Base-by-base conservation (phyloP, 192 early-diverging fungal genomes). In the Dispira simplex region DNA sequence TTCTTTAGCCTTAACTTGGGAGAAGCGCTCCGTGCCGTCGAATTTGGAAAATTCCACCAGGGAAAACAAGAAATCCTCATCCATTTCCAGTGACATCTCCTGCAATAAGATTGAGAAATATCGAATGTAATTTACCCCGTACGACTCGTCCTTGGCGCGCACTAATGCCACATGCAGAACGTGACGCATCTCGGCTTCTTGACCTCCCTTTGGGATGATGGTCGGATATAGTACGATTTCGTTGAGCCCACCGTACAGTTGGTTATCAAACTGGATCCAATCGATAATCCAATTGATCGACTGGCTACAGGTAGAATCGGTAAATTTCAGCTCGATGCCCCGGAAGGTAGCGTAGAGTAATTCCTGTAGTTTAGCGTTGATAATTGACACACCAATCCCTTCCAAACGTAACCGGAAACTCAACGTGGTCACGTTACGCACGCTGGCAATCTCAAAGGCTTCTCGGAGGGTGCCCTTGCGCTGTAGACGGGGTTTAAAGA, bases 261-360 rank as follows among this genome's bases (percentile, higher is more conserved):
- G 95, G 75, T 97, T 99, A 71, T 99, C 97, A 62, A 99, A 85
- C 81, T 95, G 92, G 21, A 95, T 66, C 96, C 96, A 98, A 56
- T 92, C 85, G 20, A 92, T 81, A 46, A 79, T 74, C 71, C 90
- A 81, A 27, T 80, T 83, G 23, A 88, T 60, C 16, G 87, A 86
- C 74, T 90, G 87, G 70, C 89, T 89, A 49, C 84, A 80, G 11
- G 81, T 88, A 0, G 90, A 88, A 59, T 97, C 93, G 1, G 79
- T 85, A 49, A 83, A 86, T 23, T 80, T 82, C 51, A 95, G 72
- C 70, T 86, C 83, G 21, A 95, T 68, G 0, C 85, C 85, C 18
- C 86, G 79, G 59, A 91, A 73, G 16, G 91, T 89, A 0, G 85
- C 71, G 73, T 95, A 98, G 9, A 88, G 71, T 12, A 98, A 73